Percentiles rank a stretch among this genome's conserved stretches.
Evolutionary conservation across 805 yeast genomes (phyloP).

Genomic region (Pichia kluyveri): DNA sequence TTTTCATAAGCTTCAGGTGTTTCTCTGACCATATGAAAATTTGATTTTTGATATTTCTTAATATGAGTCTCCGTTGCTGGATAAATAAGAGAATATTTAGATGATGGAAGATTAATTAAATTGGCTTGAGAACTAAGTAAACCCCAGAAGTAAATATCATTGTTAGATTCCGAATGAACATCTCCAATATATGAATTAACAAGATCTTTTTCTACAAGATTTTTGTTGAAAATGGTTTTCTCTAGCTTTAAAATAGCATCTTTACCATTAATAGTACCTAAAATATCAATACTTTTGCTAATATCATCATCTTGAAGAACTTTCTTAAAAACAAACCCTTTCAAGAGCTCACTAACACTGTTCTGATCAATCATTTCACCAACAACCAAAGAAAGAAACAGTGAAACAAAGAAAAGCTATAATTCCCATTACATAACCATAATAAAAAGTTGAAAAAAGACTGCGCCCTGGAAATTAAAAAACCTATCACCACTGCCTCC

Average conservation of each 20-base stretch:
- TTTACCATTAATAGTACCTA: constrained; percentile 55
- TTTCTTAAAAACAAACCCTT: constrained; percentile 35
- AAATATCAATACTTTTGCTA: constrained; percentile 52
- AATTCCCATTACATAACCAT: too few species aligned
- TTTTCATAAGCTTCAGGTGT: constrained; percentile 66
- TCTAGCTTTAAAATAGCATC: constrained; percentile 68
- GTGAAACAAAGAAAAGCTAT: too few species aligned
- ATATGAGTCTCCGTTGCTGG: constrained; percentile 90
- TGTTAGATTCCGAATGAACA: constrained; percentile 21
- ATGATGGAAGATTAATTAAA: constrained; percentile 41
- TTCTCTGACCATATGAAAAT: constrained; percentile 57
- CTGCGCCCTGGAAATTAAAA: neutral
- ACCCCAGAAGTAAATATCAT: constrained; percentile 87
- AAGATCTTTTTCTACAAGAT: neutral
- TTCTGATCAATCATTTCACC: neutral
- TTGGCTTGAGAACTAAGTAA: constrained; percentile 36
- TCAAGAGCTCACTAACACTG: constrained; percentile 11
- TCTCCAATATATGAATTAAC: neutral
- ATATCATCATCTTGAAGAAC: constrained; percentile 54
- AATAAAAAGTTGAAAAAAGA: too few species aligned
- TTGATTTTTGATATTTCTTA: constrained; percentile 58
- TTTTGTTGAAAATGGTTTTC: constrained; percentile 49
- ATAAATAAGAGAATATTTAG: constrained; percentile 67
- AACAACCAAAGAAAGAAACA: too few species aligned
- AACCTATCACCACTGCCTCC: neutral